A percentile compares a stretch with the other conserved stretches of the same genome.
These are phyloP conservation scores for Myriosclerotinia duriaeana DNA, from an alignment of 2,329 filamentous ascomycete genomes.

Conservation along the genomic window DNA sequence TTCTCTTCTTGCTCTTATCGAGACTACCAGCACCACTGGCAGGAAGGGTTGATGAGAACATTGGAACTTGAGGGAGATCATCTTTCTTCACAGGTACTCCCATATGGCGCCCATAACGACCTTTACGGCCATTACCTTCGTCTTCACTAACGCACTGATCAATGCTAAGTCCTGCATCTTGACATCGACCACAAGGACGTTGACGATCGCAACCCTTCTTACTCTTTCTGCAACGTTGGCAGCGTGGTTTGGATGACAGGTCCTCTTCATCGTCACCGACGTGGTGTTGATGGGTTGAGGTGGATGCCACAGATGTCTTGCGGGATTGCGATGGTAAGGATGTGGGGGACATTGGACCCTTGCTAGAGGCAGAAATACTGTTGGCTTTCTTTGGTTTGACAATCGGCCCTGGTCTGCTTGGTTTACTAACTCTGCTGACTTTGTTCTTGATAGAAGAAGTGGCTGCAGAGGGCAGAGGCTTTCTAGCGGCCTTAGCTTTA, in stretches of 20 bases:
- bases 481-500: constrained; percentile 48
- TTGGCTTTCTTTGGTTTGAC: constrained; percentile 54
- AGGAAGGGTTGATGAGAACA: constrained; percentile 38
- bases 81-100: constrained; percentile 63
- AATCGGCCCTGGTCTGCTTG: constrained; percentile 39
- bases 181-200: constrained; percentile 90
- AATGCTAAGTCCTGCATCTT: constrained; percentile 88
- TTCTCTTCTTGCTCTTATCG: constrained; percentile 69
- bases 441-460: constrained; percentile 48
- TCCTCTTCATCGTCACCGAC: constrained; percentile 77
- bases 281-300: constrained; percentile 61
- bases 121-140: constrained; percentile 94
- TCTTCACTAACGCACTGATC: constrained; percentile 97
- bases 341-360: constrained; percentile 59
- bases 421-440: constrained; percentile 47
- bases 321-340: constrained; percentile 70
- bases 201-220: constrained; percentile 99
- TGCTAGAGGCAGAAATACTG: constrained; percentile 35
- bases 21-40: constrained; percentile 41
- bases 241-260: constrained; percentile 90
- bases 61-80: constrained; percentile 45
- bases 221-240: constrained; percentile 97
- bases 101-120: constrained; percentile 78
- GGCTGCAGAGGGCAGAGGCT: constrained; percentile 41
- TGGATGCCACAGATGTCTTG: constrained; percentile 72